Percentiles rank a stretch among this genome's conserved stretches.
phyloP scores from a whole-genome alignment of 345 rosid species.

The Hibiscus trionum region DNA sequence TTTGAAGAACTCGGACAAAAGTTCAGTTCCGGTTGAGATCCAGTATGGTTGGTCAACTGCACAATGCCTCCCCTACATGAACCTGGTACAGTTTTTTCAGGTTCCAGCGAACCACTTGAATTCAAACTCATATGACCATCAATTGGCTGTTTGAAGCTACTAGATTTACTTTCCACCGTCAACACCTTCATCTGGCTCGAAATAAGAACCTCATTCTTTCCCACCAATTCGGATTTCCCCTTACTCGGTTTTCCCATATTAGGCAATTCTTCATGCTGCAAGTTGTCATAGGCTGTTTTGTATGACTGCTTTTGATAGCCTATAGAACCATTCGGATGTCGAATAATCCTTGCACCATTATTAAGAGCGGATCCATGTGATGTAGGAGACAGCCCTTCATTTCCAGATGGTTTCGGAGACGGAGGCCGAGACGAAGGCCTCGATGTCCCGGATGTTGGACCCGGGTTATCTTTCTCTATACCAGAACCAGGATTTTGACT shows the following conservation, averaged over 20 bases:
- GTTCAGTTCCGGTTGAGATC: conserved; percentile 32
- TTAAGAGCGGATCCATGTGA: conserved; percentile 9
- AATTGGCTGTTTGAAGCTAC: conserved; percentile 25
- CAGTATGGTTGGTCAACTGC: conserved; percentile 23
- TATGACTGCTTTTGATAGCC: conserved; percentile 23
- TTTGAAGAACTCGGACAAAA: conserved; percentile 54
- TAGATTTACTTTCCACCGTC: conserved; percentile 29
- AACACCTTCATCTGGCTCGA: conserved; percentile 16
- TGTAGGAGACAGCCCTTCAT: conserved; percentile 23
- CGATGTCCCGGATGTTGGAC: conserved; percentile 13
- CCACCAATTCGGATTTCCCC: conserved; percentile 25
- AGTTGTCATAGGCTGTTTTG: conserved; percentile 7
- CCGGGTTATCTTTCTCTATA: conserved; percentile 14
- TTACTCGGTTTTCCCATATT: conserved; percentile 22
- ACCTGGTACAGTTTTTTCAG: conserved; percentile 30
- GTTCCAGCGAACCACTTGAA: conserved; percentile 32
- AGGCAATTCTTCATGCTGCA: conserved; percentile 27
- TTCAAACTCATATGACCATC: conserved; percentile 30
- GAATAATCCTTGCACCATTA: conserved; percentile 15
- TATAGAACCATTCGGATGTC: conserved; percentile 21
- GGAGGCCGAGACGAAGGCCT: conserved; percentile 24
- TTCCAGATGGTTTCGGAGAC: conserved; percentile 33
- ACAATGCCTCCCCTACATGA: not conserved
- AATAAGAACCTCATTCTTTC: conserved; percentile 10
- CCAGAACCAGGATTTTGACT: conserved; percentile 30